phyloP scores from a whole-genome alignment of 805 yeast species.

The Metschnikowia koreensis region DNA sequence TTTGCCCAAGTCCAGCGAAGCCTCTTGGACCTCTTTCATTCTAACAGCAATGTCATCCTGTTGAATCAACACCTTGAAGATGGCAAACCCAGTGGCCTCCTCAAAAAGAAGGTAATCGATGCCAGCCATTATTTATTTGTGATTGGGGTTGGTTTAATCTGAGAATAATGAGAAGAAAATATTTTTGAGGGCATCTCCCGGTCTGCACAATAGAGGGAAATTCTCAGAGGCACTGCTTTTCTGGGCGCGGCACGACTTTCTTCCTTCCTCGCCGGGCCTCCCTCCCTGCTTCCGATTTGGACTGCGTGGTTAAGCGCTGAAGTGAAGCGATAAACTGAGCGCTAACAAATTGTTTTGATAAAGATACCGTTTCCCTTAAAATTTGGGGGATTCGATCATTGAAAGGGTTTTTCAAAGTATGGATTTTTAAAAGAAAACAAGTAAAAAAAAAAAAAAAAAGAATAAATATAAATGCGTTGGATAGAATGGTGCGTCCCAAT shows the following conservation, averaged over 20 bases:
- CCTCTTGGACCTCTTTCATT: constrained; percentile 90
- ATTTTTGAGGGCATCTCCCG: constrained; percentile 22
- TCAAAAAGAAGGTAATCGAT: constrained; percentile 91
- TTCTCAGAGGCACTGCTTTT: constrained; percentile 8
- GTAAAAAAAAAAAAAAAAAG: no score
- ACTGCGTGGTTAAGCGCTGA: not conserved
- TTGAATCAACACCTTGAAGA: constrained; percentile 89
- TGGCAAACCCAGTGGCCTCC: constrained; percentile 98
- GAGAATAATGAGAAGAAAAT: constrained; percentile 15
- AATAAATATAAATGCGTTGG: no score
- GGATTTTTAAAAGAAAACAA: no score
- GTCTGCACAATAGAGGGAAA: constrained; percentile 13
- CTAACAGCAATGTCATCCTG: constrained; percentile 93
- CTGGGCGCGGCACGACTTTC: constrained; percentile 14
- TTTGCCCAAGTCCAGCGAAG: constrained; percentile 77
- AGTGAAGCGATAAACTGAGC: not conserved
- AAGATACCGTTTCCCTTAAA: no score
- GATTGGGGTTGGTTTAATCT: constrained; percentile 3
- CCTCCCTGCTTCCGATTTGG: not conserved
- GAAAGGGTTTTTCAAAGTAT: no score
- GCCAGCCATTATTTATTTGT: constrained; percentile 50
- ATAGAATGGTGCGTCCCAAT: no score
- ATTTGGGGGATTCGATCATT: no score
- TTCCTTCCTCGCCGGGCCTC: not conserved
- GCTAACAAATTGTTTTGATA: not conserved